Evolutionary conservation across 768 basidiomycete species (phyloP), one percentile per base, ranked within the genome.

Genomic region (Royoungia palumana): DNA sequence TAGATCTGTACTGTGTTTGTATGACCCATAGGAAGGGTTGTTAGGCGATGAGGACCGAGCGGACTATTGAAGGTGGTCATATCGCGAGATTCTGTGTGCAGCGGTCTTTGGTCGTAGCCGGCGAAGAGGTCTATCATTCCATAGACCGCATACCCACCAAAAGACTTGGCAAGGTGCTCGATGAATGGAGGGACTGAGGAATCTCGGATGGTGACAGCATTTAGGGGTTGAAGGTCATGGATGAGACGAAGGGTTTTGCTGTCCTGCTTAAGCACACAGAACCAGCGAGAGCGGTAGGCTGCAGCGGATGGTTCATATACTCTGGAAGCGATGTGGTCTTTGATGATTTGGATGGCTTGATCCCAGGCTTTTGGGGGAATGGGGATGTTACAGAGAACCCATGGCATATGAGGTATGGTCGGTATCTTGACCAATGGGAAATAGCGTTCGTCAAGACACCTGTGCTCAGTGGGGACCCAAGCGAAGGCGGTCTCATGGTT

Each of bases 1-100:
- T 74, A 71, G 2, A 75, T 71, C 0, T 66, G 68, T 0, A 70
- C 63, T 0, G 66, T 68, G 21, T 76, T 75, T 0, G 74, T 75
- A 35, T 60, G 72, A 0, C 75, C 77, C 71, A 73, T 73, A 0
- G 73, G 72, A 0, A 27, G 7, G 2, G 25, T 8, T 8, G 25
- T 27, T 2, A 27, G 25, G 2, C 8, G 7, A 10, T 27, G 25
- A 5, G 8, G 25, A 27, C 25, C 25, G 0, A 70, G 72, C 0
- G 67, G 71, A 46, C 70, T 41, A 19, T 19, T 64, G 54, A 77
- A 78, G 0, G 70, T 72, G 0, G 74, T 77, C 8, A 72, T 53
- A 30, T 76, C 71, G 8, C 64, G 44, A 8, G 45, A 32, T 0
- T 32, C 27, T 5, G 21, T 1, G 9, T 47, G 39, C 5, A 47